A percentile compares a stretch with the other conserved stretches of the same genome.
Conservation (phyloP, 257 asterid genomes). For the Galeopsis tetrahit region DNA sequence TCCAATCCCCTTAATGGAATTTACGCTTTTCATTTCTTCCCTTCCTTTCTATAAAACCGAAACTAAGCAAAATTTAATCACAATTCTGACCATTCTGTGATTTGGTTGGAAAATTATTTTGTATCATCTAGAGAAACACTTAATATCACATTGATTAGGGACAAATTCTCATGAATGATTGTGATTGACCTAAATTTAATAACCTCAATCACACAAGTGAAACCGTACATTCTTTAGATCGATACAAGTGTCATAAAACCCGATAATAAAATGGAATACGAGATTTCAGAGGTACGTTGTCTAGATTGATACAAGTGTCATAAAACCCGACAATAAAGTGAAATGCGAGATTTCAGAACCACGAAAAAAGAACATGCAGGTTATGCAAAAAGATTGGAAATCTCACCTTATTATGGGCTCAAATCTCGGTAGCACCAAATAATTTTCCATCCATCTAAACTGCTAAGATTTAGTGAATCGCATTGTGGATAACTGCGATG, state of each 20-base stretch:
- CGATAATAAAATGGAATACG: constrained; percentile 5
- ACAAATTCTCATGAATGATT: not conserved
- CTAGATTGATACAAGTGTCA: not conserved
- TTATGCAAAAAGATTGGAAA: constrained; percentile 7
- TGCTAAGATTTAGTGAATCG: constrained; percentile 34
- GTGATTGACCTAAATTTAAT: not conserved
- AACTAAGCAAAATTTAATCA: no score
- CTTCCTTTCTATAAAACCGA: no score
- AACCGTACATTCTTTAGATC: not conserved
- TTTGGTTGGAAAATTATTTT: no score
- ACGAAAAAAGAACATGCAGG: not conserved
- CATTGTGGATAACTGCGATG: constrained; percentile 29
- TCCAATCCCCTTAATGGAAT: no score
- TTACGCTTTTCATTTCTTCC: no score
- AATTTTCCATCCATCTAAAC: constrained; percentile 34
- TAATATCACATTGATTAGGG: not conserved
- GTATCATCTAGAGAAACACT: not conserved
- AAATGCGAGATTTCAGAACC: not conserved
- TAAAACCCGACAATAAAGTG: not conserved
- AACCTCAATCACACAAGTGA: not conserved
- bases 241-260: not conserved
- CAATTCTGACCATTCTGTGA: no score
- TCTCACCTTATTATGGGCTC: constrained; percentile 33
- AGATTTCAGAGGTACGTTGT: not conserved
- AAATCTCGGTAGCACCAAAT: constrained; percentile 25